Base-by-base conservation (phyloP, 2,329 filamentous ascomycete genomes). In the Metarhizium album region DNA sequence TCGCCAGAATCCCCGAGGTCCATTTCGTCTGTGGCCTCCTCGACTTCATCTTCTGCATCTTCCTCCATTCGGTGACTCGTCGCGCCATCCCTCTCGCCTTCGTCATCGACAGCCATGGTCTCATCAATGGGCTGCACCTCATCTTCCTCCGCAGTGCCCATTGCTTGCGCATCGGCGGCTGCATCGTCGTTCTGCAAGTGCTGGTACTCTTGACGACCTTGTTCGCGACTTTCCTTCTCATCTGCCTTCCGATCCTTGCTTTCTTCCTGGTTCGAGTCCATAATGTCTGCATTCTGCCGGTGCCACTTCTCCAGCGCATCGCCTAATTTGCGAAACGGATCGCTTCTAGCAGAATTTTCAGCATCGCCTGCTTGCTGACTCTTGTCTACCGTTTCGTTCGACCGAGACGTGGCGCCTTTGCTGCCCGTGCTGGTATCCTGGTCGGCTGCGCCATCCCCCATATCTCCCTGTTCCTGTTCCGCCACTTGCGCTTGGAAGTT, bases 291-390 rank as follows among this genome's bases (percentile, higher is more conserved):
- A 60, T 94, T 87, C 62, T 90, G 87, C 52, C 87, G 81, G 66
- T 97, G 90, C 88, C 90, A 98, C 59, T 85, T 82, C 65, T 97
- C 90, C 31, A 98, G 75, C 5, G 89, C 86, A 70, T 98, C 90
- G 22, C 93, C 93, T 29, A 98, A 79, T 62, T 95, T 94, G 70
- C 93, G 93, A 75, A 96, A 95, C 1, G 90, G 87, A 58, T 93
- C 82, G 45, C 74, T 68, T 38, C 67, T 69, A 49, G 70, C 67
- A 7, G 68, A 67, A 49, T 75, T 70, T 42, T 71, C 65, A 11
- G 72, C 69, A 49, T 78, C 72, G 38, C 68, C 64, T 27, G 70
- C 63, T 45, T 67, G 59, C 5, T 74, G 69, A n/a, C 70, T 66
- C 35, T 70, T 64, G n/a, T 76, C 71, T n/a, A 70, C 64, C 4